phyloP scores from a whole-genome alignment of 2,329 filamentous ascomycete genomes.

The Lasiodiplodia theobromae region DNA sequence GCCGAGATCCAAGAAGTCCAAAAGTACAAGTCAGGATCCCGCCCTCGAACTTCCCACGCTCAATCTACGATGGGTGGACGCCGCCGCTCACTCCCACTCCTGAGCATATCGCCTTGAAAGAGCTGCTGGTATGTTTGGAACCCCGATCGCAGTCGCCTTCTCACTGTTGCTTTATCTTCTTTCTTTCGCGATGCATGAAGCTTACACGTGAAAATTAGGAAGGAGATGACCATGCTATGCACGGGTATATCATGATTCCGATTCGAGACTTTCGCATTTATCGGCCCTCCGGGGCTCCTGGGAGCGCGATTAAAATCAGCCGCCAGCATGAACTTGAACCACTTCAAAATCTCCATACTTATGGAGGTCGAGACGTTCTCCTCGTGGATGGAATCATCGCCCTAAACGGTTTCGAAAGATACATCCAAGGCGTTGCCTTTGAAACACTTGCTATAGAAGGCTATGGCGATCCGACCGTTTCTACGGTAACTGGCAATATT shows the following conservation, averaged over 20 bases:
- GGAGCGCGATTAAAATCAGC: background rate
- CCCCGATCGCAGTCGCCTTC: background rate
- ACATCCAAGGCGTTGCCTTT: constrained; percentile 66
- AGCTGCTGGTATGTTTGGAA: constrained; percentile 4
- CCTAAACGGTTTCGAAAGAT: constrained; percentile 52
- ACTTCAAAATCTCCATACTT: constrained; percentile 35
- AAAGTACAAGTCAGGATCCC: background rate
- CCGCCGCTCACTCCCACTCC: background rate
- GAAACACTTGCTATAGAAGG: constrained; percentile 68
- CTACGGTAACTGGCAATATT: constrained; percentile 59
- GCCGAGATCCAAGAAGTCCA: background rate
- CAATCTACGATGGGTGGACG: constrained; percentile 4
- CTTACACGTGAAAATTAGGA: background rate
- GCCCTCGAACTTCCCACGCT: background rate
- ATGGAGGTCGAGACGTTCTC: constrained; percentile 31
- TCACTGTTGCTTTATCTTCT: background rate
- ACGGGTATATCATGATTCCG: background rate
- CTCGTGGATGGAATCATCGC: constrained; percentile 52
- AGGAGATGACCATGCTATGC: background rate
- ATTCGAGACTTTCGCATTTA: constrained; percentile 17
- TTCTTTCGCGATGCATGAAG: background rate
- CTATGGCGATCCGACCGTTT: constrained; percentile 62
- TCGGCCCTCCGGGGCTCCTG: background rate
- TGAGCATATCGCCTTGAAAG: background rate
- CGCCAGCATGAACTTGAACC: constrained; percentile 33